phyloP scores from a whole-genome alignment of 2,329 filamentous ascomycete genomes.

The Aspergillus alliaceus region DNA sequence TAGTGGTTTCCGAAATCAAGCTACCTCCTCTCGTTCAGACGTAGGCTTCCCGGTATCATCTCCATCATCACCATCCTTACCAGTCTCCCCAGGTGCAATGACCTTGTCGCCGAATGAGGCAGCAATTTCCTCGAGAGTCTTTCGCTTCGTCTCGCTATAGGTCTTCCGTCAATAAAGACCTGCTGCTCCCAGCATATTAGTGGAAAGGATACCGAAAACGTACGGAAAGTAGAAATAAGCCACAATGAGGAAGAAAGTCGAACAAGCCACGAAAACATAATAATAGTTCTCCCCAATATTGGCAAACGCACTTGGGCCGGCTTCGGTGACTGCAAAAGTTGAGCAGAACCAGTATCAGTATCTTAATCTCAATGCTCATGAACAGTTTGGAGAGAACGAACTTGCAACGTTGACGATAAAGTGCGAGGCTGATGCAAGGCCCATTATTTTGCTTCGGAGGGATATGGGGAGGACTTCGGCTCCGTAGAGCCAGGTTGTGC shows the following conservation, averaged over 20 bases:
- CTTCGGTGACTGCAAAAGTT: slow-evolving; percentile 46
- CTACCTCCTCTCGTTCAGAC: slow-evolving; percentile 16
- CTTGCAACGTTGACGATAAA: slow-evolving; percentile 56
- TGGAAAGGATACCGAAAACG: slow-evolving; percentile 16
- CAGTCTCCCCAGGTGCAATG: slow-evolving; percentile 29
- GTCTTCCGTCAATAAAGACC: slow-evolving; percentile 1
- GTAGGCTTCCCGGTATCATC: slow-evolving; percentile 22
- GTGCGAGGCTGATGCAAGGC: slow-evolving; percentile 54
- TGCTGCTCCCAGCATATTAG: no score
- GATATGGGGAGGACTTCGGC: slow-evolving; percentile 57
- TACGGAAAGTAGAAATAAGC: slow-evolving; percentile 58
- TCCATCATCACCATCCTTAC: slow-evolving; percentile 25
- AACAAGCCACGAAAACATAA: slow-evolving; percentile 59
- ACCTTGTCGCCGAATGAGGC: slow-evolving; percentile 51
- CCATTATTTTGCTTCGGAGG: slow-evolving; percentile 57
- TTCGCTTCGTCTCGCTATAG: slow-evolving; percentile 49
- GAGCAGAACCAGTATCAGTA: neutral
- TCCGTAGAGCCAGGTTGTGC: slow-evolving; percentile 57
- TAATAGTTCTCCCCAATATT: slow-evolving; percentile 62
- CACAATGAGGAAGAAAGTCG: slow-evolving; percentile 51
- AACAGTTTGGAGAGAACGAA: slow-evolving; percentile 20
- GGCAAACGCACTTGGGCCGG: slow-evolving; percentile 57
- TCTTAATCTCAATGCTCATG: neutral
- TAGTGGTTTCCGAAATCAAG: slow-evolving; percentile 1
- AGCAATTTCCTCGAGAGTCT: slow-evolving; percentile 52